Base-by-base conservation (phyloP, 352 stramenopile species). In the Phytophthora aleatoria region DNA sequence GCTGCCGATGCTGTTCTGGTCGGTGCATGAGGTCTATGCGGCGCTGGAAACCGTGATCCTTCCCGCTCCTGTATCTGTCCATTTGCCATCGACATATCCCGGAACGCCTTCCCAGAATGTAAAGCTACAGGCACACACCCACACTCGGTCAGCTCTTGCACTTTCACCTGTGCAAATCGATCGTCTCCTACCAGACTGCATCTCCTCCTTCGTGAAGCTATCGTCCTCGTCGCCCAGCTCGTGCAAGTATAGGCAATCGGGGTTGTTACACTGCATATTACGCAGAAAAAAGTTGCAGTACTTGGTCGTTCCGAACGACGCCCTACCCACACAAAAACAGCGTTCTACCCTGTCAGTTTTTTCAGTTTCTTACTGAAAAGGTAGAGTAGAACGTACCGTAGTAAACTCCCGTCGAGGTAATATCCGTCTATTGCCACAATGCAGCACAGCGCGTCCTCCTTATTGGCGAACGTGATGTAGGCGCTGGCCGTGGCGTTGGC, bases 221-320 rank as follows among this genome's bases (percentile, higher is more conserved):
- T 98, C 89, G 48, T 96, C 89, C 48, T 96, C 84, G 42, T 98
- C 87, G 12, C 91, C 95, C 7, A 98, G 75, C 43, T 96, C 90
- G 71, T 98, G 95, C 31, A 98, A 72, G 66, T 98, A 98, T 6
- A 98, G 74, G 67, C 95, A 98, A 31, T 98, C 95, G 0, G 91
- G 83, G 63, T 98, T 98, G 71, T 92, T 97, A 68, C 95, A 98
- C 50, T 83, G 69, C 48, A 97, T 80, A 62, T 92, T 94, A 5
- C 90, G 80, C 33, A 98, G 69, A 61, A 98, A 98, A 58, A 90
- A 94, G 71, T 98, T 97, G 77, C 95, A 98, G 68, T 98, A 98
- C 76, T 98, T 98, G 57, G 92, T 98, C 12, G 94, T 98, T 13
- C 95, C 95, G 73, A 98, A 98, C 26, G 85, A 97, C 7, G 92